Evolutionary conservation across 768 basidiomycete species (phyloP).

Genomic region (Lactifluus piperatus): DNA sequence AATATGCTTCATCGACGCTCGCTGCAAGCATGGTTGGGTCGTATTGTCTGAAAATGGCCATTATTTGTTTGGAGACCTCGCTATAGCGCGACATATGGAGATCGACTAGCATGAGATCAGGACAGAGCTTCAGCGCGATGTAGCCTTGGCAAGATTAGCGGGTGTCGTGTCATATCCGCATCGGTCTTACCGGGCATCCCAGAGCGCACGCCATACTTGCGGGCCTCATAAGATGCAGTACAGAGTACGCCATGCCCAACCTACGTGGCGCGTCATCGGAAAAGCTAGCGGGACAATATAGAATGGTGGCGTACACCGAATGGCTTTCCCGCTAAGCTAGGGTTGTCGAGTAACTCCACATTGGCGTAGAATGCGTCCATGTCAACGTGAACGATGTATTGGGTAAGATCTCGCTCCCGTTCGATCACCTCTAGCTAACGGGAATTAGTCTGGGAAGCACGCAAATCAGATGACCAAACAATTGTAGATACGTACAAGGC

Average conservation of each 20-base stretch:
- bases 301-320: slow-evolving; percentile 48
- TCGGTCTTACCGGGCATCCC: slow-evolving; percentile 77
- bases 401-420: slow-evolving; percentile 63
- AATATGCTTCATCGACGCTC: slow-evolving; percentile 85
- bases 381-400: slow-evolving; percentile 88
- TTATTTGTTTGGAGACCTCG: slow-evolving; percentile 65
- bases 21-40: slow-evolving; percentile 69
- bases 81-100: slow-evolving; percentile 52
- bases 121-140: slow-evolving; percentile 90
- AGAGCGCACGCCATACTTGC: slow-evolving; percentile 84
- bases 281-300: too few relatives aligned
- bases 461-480: neutral
- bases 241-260: slow-evolving; percentile 80
- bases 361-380: slow-evolving; percentile 92
- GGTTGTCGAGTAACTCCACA: slow-evolving; percentile 64
- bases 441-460: neutral
- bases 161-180: neutral
- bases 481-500: slow-evolving; percentile 42
- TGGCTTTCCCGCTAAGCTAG: slow-evolving; percentile 56
- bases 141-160: slow-evolving; percentile 44
- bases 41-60: slow-evolving; percentile 57
- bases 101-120: slow-evolving; percentile 66
- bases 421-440: slow-evolving; percentile 63
- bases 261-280: slow-evolving; percentile 25
- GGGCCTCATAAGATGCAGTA: slow-evolving; percentile 89